A percentile compares a stretch with the other conserved stretches of the same genome.
Conservation (phyloP, 805 yeast genomes). For the Kregervanrija fluxuum region DNA sequence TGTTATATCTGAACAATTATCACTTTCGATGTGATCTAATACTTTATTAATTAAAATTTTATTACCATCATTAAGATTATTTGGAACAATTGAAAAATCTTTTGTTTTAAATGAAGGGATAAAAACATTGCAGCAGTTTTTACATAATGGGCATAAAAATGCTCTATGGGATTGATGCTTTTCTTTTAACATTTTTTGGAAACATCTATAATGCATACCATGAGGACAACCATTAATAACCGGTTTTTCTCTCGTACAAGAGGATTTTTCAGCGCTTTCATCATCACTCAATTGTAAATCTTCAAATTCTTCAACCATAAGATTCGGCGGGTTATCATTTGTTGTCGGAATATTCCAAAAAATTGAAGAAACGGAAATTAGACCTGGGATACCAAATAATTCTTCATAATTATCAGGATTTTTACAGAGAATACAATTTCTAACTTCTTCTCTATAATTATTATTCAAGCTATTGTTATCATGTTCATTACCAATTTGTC, state of each 20-base stretch:
- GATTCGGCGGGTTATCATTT: conserved; percentile 23
- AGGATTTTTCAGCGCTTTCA: conserved; percentile 1
- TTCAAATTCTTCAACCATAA: conserved; percentile 18
- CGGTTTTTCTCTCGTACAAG: conserved; percentile 17
- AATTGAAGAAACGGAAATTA: conserved; percentile 36
- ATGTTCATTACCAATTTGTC: neutral
- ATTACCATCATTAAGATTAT: conserved; percentile 1
- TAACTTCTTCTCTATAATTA: conserved; percentile 9
- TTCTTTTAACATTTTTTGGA: conserved; percentile 24
- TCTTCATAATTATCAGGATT: conserved; percentile 38
- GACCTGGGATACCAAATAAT: conserved; percentile 53
- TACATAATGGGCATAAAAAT: conserved; percentile 46
- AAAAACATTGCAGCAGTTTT: conserved; percentile 35
- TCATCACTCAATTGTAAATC: neutral
- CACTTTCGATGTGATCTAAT: conserved; percentile 11
- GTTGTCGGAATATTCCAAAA: conserved; percentile 41
- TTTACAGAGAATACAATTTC: conserved; percentile 55
- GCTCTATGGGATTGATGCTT: conserved; percentile 12
- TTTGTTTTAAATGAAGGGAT: conserved; percentile 35
- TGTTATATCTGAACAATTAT: conserved; percentile 25
- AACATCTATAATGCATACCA: conserved; percentile 44
- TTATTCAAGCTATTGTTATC: neutral
- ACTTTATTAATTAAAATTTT: neutral
- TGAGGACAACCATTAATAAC: conserved; percentile 44
- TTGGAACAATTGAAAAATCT: conserved; percentile 18